A percentile compares a stretch with the other conserved stretches of the same genome.
Conservation (phyloP, 495 filamentous ascomycete genomes). For the Cryomyces minteri region DNA sequence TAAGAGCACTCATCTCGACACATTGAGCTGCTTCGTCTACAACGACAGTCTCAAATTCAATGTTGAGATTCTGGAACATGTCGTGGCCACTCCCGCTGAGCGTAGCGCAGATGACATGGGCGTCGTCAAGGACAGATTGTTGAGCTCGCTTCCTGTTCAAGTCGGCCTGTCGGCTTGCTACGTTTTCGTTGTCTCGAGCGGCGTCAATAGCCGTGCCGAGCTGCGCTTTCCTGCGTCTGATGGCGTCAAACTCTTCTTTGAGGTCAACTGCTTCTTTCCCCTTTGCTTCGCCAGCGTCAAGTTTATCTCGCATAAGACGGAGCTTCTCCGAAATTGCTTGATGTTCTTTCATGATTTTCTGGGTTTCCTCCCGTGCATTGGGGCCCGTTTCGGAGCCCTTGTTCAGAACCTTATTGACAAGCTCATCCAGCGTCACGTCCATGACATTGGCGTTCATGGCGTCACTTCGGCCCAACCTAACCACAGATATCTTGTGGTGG, state of each 20-base stretch:
- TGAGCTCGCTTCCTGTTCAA: slow-evolving; percentile 68
- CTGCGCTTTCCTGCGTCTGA: slow-evolving; percentile 55
- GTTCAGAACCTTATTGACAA: slow-evolving; percentile 58
- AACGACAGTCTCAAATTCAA: slow-evolving; percentile 96
- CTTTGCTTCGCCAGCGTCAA: slow-evolving; percentile 51
- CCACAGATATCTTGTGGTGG: slow-evolving; percentile 54
- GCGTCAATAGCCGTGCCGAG: slow-evolving; percentile 70
- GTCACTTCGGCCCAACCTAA: slow-evolving; percentile 83
- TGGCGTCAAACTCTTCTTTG: slow-evolving; percentile 53
- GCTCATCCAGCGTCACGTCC: slow-evolving; percentile 86
- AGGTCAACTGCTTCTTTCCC: slow-evolving; percentile 45
- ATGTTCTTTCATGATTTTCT: slow-evolving; percentile 68
- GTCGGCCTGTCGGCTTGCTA: slow-evolving; percentile 58
- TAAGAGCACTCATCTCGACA: slow-evolving; percentile 89
- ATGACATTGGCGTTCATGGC: slow-evolving; percentile 78
- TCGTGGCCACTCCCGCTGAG: slow-evolving; percentile 93
- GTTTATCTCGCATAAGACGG: slow-evolving; percentile 39
- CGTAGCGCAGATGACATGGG: slow-evolving; percentile 87
- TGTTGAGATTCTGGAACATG: slow-evolving; percentile 85
- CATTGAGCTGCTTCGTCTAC: slow-evolving; percentile 98
- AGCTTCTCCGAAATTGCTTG: slow-evolving; percentile 55
- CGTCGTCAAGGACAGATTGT: slow-evolving; percentile 74
- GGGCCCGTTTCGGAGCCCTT: slow-evolving; percentile 17
- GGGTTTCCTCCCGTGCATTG: slow-evolving; percentile 36
- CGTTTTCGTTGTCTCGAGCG: slow-evolving; percentile 66